These are phyloP conservation scores for Mycena leptocephala DNA, from an alignment of 768 basidiomycete genomes.

Conservation along the genomic window DNA sequence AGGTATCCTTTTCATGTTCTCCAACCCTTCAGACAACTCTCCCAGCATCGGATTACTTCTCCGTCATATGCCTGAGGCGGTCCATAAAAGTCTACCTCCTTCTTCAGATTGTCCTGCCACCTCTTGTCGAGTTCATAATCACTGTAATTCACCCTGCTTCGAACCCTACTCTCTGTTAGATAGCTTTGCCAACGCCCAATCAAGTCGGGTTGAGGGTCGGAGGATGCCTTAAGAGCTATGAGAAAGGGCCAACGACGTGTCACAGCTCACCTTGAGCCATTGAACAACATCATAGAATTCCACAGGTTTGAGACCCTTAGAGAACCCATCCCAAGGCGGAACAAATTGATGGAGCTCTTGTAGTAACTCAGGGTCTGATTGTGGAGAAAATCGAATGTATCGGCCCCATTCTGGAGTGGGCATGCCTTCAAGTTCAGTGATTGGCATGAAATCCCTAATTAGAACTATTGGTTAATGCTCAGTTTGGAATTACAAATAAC, in stretches of 20 bases:
- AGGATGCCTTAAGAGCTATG: background rate
- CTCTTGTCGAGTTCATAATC: background rate
- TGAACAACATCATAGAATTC: slow-evolving; percentile 4
- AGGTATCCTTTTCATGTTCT: too few species aligned
- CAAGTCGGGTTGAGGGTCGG: background rate
- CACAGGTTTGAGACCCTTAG: background rate
- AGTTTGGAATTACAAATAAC: background rate
- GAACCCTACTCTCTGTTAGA: background rate
- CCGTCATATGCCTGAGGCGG: background rate
- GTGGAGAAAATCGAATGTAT: background rate
- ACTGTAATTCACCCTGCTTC: background rate
- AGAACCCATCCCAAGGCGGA: background rate
- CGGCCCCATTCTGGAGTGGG: slow-evolving; percentile 3
- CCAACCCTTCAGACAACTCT: background rate
- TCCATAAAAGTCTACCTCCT: background rate
- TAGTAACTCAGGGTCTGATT: background rate
- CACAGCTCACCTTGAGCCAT: background rate
- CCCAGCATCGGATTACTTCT: background rate
- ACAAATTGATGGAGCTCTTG: background rate
- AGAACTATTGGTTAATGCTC: background rate
- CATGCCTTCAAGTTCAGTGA: too few species aligned
- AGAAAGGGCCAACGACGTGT: background rate
- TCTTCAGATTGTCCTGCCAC: background rate
- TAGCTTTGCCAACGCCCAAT: background rate
- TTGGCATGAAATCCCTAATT: too few species aligned